Percentiles rank a stretch among this genome's conserved stretches.
Evolutionary conservation across 2,329 filamentous ascomycete genomes (phyloP).

Genomic region (Aspergillus spinulosporus): DNA sequence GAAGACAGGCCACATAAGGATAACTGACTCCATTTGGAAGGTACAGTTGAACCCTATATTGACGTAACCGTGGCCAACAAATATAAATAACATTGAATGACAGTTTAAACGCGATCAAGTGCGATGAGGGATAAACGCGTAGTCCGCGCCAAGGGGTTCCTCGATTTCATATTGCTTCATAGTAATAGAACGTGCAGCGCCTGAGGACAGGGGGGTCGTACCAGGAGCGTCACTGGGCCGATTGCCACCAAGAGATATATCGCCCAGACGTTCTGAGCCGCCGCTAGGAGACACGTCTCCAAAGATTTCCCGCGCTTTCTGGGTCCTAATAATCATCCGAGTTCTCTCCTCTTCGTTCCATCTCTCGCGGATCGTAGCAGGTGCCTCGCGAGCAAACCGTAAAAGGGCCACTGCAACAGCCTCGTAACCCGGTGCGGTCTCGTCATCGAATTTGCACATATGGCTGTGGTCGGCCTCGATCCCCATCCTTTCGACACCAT

Average conservation of each 20-base stretch:
- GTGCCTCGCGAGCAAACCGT: slow-evolving; percentile 54
- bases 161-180: slow-evolving; percentile 42
- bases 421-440: slow-evolving; percentile 65
- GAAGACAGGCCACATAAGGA: neutral
- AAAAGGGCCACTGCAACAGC: slow-evolving; percentile 51
- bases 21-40: neutral
- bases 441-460: slow-evolving; percentile 71
- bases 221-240: slow-evolving; percentile 9
- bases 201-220: slow-evolving; percentile 29
- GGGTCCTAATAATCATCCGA: slow-evolving; percentile 36
- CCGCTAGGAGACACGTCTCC: slow-evolving; percentile 22
- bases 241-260: neutral
- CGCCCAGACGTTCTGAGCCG: slow-evolving; percentile 11
- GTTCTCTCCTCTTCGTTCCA: slow-evolving; percentile 60
- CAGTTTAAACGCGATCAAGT: neutral
- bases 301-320: slow-evolving; percentile 40
- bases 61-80: neutral
- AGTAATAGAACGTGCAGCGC: slow-evolving; percentile 26
- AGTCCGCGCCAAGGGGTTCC: slow-evolving; percentile 30
- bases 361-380: slow-evolving; percentile 54
- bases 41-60: neutral
- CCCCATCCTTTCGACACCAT: slow-evolving; percentile 69
- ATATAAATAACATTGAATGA: neutral
- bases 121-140: slow-evolving; percentile 10
- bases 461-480: slow-evolving; percentile 70